Base-by-base conservation (phyloP, 78 protist genomes). In the Emiliania huxleyi region DNA sequence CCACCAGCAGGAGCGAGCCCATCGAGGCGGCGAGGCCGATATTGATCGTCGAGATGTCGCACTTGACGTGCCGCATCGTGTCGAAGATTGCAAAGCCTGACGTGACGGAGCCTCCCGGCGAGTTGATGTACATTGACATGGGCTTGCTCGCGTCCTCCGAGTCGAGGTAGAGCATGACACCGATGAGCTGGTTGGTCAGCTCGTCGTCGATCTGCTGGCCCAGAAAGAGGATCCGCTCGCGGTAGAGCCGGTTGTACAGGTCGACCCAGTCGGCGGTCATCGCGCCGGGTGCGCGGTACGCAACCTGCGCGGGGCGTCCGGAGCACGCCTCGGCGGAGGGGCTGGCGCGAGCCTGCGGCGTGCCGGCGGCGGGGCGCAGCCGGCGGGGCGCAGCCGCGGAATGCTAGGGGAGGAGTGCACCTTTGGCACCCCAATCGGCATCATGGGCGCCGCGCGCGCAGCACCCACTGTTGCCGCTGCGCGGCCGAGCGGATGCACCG, bases 101-200 rank as follows among this genome's bases (percentile, higher is more conserved):
- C n/a, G 90, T 35, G 38, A 91, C 94, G 0, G 94, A 91, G 26
- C 94, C 94, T 38, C 94, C 94, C 3, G 94, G 94, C 11, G 90
- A 79, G 83, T 91, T 91, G 79, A 91, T 88, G 94, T 91, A 91
- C 91, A 91, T 52, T 15, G 33, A 81, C 44, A 83, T 81, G 18
- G 69, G 90, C 90, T 91, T 91, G 69, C 23, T 29, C n/a, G 26
- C 6, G 62, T 91, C 94, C 45, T 91, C 71, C 45, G 90, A 44
- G 40, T 85, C 90, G 46, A 48, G 69, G 90, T n/a, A 85, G 44
- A 85, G 90, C 71, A 85, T 46, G 45, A 85, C 29, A 11, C 37
- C 90, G 25, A 85, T n/a, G 35, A 85, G 2, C 90, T 81, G 89
- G 94, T 91, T 91, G 45, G 91, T 42, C 40, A 91, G 4, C 46